Evolutionary conservation across 148 eudicot genomes (phyloP).

Genomic region (Fallopia convolvulus): DNA sequence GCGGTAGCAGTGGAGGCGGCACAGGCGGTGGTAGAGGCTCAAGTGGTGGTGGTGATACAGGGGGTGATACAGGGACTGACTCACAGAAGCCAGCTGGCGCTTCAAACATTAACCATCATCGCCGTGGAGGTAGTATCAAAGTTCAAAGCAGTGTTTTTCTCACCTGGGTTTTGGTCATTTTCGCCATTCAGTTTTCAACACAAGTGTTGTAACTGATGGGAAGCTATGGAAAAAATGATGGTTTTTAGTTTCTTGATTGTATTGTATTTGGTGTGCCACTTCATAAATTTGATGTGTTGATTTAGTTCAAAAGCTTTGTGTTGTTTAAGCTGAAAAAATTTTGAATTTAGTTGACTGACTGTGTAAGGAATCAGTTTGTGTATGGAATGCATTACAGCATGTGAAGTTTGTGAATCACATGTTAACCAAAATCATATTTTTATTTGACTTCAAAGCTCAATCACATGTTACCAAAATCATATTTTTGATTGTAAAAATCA

Average conservation of each 20-base stretch:
- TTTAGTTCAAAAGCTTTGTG: not conserved
- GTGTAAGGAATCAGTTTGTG: not conserved
- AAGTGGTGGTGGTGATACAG: not conserved
- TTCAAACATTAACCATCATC: not conserved
- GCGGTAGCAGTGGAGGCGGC: constrained; percentile 1
- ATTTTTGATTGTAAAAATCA: no score
- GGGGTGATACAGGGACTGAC: not conserved
- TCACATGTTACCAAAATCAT: no score
- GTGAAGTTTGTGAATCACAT: no score
- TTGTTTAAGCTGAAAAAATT: not conserved
- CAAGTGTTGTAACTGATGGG: not conserved
- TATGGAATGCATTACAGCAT: not conserved
- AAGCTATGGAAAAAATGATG: not conserved
- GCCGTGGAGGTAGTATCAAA: not conserved
- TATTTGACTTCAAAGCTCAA: no score
- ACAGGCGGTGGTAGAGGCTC: constrained; percentile 2
- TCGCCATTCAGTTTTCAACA: not conserved
- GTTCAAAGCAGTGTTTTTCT: not conserved
- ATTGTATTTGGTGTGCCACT: not conserved
- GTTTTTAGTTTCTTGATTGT: not conserved
- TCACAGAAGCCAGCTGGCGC: not conserved
- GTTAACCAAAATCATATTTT: no score
- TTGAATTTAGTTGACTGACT: not conserved
- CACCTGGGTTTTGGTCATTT: constrained; percentile 3
- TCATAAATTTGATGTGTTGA: not conserved